Evolutionary conservation across 371 early-diverging fungal genomes (phyloP), one percentile per base, ranked within the genome.

Genomic region (Apophysomyces ossiformis): DNA sequence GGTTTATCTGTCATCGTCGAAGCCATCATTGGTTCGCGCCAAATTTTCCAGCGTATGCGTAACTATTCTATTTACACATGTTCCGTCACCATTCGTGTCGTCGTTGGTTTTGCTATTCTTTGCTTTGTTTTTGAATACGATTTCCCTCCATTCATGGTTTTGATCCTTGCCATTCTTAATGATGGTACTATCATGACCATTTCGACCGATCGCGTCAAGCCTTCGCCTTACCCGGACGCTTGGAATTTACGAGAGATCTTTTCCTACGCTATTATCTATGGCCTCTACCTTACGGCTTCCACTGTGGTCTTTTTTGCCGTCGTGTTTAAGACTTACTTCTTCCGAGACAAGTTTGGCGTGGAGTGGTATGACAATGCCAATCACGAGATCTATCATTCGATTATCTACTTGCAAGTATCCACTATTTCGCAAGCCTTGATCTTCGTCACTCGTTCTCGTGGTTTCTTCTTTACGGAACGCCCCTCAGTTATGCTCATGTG

Each of bases 1-100:
- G 93, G 93, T 77, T 86, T 93, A 64, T 87, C 88, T 62, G 87
- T 89, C 60, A 87, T 90, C 65, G 85, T 88, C 67, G 87, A 86
- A 64, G 87, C 87, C 61, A 79, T 88, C 61, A 82, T 85, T 67
- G 80, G 79, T 68, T 84, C 88, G 50, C 83, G 90, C 62, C 85
- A 86, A 76, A 87, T 89, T 71, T 89, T 89, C 82, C 87, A 89
- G 66, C 90, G 90, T 66, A 87, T 87, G 86, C 79, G 77, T 63
- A 75, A 79, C 66, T 85, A 85, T 73, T 79, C 86, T 35, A 83
- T 83, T 70, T 85, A 85, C 75, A 85, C 83, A 46, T 85, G 86
- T 71, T 81, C 86, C 18, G 83, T 85, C 69, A 85, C 86, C 66
- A 83, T 85, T 74, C 86, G 86, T 85, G 81, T 86, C 37, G 86